Evolutionary conservation across 78 protist species (phyloP), one percentile per base, ranked within the genome.

Genomic region (Dictyostelium brefeldianum): DNA sequence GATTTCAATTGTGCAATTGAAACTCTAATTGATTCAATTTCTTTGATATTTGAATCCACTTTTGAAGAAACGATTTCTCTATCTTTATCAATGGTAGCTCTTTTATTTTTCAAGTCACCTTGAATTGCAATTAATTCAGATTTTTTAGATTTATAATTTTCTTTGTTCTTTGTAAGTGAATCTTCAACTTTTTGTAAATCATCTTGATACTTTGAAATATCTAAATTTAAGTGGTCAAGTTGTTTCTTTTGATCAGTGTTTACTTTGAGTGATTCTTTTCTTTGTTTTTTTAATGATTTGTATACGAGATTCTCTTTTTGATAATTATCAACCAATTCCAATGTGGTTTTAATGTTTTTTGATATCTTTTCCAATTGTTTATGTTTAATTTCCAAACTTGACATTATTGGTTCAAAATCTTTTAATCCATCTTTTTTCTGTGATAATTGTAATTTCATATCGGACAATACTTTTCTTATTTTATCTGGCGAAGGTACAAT

Each of bases 401-500:
- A 62, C 71, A 62, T 62, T 62, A 36, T 15, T 1, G 71, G 43
- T 62, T 62, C 71, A 62, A 62, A 62, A 8, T 62, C 71, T 20
- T 62, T 62, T 27, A 62, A 27, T n/a, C 71, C 71, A 2, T 62
- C 71, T 22, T 62, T 62, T 25, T 62, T 62, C 11, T n/a, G 10
- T 0, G 29, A 9, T 4, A 62, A 4, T 25, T 27, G 5, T 10
- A 22, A 36, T 25, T 62, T 62, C 71, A 62, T 62, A 62, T 62
- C 71, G 1, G n/a, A 5, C 0, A 62, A 27, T 10, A 62, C 71
- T 14, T 62, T 62, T 62, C 25, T 62, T 25, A 62, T 62, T 62
- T 62, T 62, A n/a, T 62, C 71, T 1, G 71, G 71, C 10, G 71
- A 62, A 9, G 71, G 71, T 27, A 62, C 71, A 10, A 62, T 62